Conservation (phyloP, 495 filamentous ascomycete genomes). For the Aspergillus cavernicola region DNA sequence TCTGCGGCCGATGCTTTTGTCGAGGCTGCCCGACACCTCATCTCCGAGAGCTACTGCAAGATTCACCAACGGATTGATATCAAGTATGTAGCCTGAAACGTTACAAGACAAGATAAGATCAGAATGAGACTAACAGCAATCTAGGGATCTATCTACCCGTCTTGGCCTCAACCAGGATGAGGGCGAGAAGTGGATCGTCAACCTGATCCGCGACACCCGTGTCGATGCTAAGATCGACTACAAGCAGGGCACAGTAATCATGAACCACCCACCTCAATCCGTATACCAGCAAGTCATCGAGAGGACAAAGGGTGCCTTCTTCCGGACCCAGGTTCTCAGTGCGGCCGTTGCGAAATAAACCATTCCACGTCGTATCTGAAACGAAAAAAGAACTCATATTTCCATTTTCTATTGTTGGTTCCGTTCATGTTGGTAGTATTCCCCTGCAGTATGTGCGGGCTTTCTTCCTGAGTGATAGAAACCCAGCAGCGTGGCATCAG, state of each 20-base stretch:
- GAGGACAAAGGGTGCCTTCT: conserved; percentile 91
- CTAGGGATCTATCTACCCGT: conserved; percentile 81
- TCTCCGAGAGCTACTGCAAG: conserved; percentile 99
- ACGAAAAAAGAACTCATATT: conserved; percentile 28
- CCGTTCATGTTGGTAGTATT: conserved; percentile 42
- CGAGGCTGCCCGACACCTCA: conserved; percentile 89
- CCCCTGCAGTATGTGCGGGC: conserved; percentile 35
- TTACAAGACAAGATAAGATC: background rate
- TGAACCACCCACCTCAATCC: conserved; percentile 98
- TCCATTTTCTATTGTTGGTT: conserved; percentile 31
- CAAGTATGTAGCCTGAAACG: conserved; percentile 51
- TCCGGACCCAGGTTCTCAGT: conserved; percentile 71
- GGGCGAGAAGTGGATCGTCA: conserved; percentile 99
- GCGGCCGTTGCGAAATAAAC: conserved; percentile 49
- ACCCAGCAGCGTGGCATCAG: conserved; percentile 46
- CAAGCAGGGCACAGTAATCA: conserved; percentile 95
- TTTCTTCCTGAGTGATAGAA: conserved; percentile 13
- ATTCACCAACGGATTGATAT: conserved; percentile 98
- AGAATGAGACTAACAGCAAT: conserved; percentile 19
- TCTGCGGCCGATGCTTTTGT: conserved; percentile 84
- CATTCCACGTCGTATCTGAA: conserved; percentile 21
- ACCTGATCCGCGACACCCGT: conserved; percentile 93
- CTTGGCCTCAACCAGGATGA: conserved; percentile 88
- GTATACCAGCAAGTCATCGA: conserved; percentile 99
- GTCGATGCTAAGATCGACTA: conserved; percentile 99